Conservation (phyloP, 345 rosid species). For the Balakata baccata region DNA sequence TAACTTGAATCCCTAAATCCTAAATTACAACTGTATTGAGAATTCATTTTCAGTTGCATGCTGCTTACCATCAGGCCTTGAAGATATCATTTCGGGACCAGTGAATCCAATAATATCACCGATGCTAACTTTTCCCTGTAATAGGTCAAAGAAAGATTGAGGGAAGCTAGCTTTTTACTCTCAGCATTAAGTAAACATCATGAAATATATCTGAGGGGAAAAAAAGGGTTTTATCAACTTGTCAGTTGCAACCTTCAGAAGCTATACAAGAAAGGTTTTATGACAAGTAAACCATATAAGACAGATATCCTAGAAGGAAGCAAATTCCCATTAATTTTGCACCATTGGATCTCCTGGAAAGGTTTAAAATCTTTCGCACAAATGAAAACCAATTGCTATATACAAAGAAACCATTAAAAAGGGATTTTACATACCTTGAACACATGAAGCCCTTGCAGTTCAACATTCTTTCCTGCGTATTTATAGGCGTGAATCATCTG, state of each 20-base stretch:
- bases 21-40: background rate
- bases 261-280: background rate
- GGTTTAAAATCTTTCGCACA: background rate
- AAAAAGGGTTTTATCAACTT: background rate
- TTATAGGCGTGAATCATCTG: slow-evolving; percentile 67
- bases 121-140: slow-evolving; percentile 83
- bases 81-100: slow-evolving; percentile 61
- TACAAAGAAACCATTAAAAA: background rate
- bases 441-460: slow-evolving; percentile 52
- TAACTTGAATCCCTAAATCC: slow-evolving; percentile 3
- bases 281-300: background rate
- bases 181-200: background rate
- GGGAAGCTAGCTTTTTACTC: background rate
- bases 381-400: slow-evolving; percentile 6
- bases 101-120: slow-evolving; percentile 77
- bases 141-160: slow-evolving; percentile 13
- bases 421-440: slow-evolving; percentile 60
- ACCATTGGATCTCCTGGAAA: no score
- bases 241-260: background rate
- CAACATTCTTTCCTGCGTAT: slow-evolving; percentile 72
- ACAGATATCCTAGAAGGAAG: background rate
- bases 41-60: background rate
- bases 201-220: background rate
- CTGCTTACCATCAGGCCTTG: slow-evolving; percentile 66
- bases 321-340: background rate